phyloP scores from a whole-genome alignment of 208 protist genomes.

The Crithidia thermophila region DNA sequence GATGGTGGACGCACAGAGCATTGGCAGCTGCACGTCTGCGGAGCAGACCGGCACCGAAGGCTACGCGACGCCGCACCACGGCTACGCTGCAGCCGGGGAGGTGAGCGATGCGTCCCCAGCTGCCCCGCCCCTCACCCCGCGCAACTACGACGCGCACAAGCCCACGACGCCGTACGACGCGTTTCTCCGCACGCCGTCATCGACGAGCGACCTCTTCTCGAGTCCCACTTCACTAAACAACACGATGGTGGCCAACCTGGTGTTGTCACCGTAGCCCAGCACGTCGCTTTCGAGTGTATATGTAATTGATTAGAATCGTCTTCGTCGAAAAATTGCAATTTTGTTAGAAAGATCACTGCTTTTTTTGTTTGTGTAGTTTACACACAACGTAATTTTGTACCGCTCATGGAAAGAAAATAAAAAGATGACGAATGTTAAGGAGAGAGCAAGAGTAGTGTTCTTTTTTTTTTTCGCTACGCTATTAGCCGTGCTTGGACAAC shows the following conservation, averaged over 20 bases:
- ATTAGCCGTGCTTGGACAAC: too few relatives aligned
- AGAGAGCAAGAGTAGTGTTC: too few relatives aligned
- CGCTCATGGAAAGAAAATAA: too few relatives aligned
- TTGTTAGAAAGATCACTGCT: too few relatives aligned
- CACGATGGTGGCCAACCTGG: neutral
- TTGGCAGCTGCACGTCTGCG: conserved; percentile 14
- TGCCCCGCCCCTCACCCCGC: conserved; percentile 24
- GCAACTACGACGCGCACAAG: conserved; percentile 24
- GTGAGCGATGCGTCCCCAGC: neutral
- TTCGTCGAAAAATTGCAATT: too few relatives aligned
- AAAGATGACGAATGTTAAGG: too few relatives aligned
- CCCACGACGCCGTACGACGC: conserved; percentile 16
- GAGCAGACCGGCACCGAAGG: conserved; percentile 11
- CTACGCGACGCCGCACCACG: conserved; percentile 12
- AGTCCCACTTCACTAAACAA: conserved; percentile 6
- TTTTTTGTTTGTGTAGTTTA: too few relatives aligned
- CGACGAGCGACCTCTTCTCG: conserved; percentile 27
- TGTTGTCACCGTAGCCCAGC: conserved; percentile 15
- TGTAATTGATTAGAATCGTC: too few relatives aligned
- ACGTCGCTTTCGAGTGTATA: too few relatives aligned
- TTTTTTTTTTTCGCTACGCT: too few relatives aligned
- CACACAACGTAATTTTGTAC: too few relatives aligned
- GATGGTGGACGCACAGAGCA: conserved; percentile 19
- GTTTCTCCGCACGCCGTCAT: conserved; percentile 18
- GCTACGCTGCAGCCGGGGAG: neutral